phyloP scores from a whole-genome alignment of 2,329 filamentous ascomycete genomes.

The Ceratocystis albifundus region DNA sequence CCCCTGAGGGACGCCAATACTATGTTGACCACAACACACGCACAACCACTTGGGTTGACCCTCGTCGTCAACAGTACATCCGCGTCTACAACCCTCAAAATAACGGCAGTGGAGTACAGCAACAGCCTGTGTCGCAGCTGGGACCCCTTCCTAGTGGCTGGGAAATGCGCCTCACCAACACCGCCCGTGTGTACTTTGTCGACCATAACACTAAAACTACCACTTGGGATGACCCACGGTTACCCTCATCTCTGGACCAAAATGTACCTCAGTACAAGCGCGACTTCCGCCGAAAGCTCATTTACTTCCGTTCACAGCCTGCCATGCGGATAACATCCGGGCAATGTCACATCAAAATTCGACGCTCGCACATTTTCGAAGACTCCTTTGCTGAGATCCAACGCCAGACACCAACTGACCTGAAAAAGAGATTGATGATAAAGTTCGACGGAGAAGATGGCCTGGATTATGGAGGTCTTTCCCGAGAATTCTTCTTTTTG shows the following conservation, averaged over 20 bases:
- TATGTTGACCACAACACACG: slow-evolving; percentile 98
- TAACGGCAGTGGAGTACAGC: slow-evolving; percentile 77
- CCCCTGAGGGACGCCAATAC: slow-evolving; percentile 86
- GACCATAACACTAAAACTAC: slow-evolving; percentile 99
- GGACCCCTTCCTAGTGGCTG: slow-evolving; percentile 91
- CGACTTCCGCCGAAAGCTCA: slow-evolving; percentile 93
- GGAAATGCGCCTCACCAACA: slow-evolving; percentile 99
- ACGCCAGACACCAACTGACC: slow-evolving; percentile 82
- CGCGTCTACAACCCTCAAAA: slow-evolving; percentile 90
- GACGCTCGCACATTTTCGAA: slow-evolving; percentile 93
- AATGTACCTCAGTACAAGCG: slow-evolving; percentile 99
- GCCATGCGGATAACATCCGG: slow-evolving; percentile 90
- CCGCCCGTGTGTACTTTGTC: slow-evolving; percentile 94
- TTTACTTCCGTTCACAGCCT: slow-evolving; percentile 97
- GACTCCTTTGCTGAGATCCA: slow-evolving; percentile 98
- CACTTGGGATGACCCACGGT: slow-evolving; percentile 92
- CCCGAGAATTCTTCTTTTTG: slow-evolving; percentile 97
- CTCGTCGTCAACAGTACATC: slow-evolving; percentile 93
- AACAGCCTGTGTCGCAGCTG: slow-evolving; percentile 93
- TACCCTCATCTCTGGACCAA: slow-evolving; percentile 92
- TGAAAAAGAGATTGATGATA: slow-evolving; percentile 99
- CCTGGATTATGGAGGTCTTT: slow-evolving; percentile 93
- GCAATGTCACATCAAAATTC: slow-evolving; percentile 96
- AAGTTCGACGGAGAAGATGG: slow-evolving; percentile 99
- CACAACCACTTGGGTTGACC: slow-evolving; percentile 97